A percentile compares a stretch with the other conserved stretches of the same genome.
phyloP scores from a whole-genome alignment of 2,329 filamentous ascomycete species.

The Xylaria sp. region DNA sequence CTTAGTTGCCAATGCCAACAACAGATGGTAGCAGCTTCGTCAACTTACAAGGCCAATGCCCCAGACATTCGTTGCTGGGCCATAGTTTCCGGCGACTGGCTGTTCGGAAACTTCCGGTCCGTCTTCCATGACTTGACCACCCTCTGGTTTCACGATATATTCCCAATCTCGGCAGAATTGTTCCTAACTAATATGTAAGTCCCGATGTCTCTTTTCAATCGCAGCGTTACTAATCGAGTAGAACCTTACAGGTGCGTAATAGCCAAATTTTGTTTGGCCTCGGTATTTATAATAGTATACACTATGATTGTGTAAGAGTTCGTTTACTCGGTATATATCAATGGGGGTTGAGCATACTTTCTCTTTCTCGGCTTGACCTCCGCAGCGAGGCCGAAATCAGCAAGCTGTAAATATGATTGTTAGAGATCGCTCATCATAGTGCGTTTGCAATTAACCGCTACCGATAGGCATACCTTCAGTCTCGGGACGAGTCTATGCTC shows the following conservation, averaged over 20 bases:
- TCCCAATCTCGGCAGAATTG: constrained; percentile 46
- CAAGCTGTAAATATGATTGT: constrained; percentile 31
- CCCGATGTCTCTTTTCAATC: background rate
- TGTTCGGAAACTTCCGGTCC: constrained; percentile 40
- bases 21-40: background rate
- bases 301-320: constrained; percentile 21
- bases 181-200: constrained; percentile 28
- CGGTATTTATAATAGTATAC: constrained; percentile 31
- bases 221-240: background rate
- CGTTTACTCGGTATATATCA: background rate
- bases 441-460: background rate
- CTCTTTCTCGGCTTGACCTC: constrained; percentile 37
- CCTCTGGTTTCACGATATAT: constrained; percentile 6
- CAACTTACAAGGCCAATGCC: constrained; percentile 39
- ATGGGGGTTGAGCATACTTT: constrained; percentile 33
- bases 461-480: constrained; percentile 38
- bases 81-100: constrained; percentile 40
- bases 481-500: constrained; percentile 40
- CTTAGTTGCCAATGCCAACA: too few relatives aligned
- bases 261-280: constrained; percentile 24
- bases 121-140: background rate
- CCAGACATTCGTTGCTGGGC: constrained; percentile 40
- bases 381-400: constrained; percentile 39
- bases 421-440: constrained; percentile 1
- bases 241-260: constrained; percentile 37